Base-by-base conservation (phyloP, 345 rosid genomes). In the Turnera subulata region DNA sequence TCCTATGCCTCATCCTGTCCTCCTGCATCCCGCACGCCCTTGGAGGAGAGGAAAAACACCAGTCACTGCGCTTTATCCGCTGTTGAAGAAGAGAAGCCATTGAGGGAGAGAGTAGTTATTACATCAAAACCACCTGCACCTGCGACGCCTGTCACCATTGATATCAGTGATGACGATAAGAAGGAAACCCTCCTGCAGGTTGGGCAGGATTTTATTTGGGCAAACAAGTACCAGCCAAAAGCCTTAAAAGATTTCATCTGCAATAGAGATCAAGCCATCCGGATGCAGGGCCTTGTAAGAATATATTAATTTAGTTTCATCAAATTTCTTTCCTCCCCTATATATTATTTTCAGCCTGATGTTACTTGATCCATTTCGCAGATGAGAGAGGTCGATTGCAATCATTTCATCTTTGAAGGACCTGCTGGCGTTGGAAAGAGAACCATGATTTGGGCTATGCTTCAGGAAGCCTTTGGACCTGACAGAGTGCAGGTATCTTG, bases 361-460 rank as follows among this genome's bases (percentile, higher is more conserved):
- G 21, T 18, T 11, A 46, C 20, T 23, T 29, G 15, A 59, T 29
- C 16, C 6, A 7, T 37, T 13, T 37, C 1, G 13, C 66, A 74
- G 86, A 63, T 51, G 42, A 63, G 20, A 45, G 59, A 47, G 12
- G 66, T 59, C 35, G 73, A 25, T 10, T 63, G 66, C 18, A 73
- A 52, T 5, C 85, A 81, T 64, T 65, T 75, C 61, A 79, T 84
- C 68, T 73, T 84, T 50, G 73, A 84, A 79, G 90, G 90, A 53
- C 81, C 74, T 8, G 51, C 84, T 1, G 90, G 90, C 6, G 86
- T 69, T 20, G 90, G 90, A 14, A 84, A 84, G 71, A 63, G 72
- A 64, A 84, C 90, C 44, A 81, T 84, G 90, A 79, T 84, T 6
- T 50, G 67, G 70, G 90, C 86, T 39, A 66, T 81, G 74, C 76